Base-by-base conservation (phyloP, 1,284 basidiomycete genomes). In the Testicularia cyperi region DNA sequence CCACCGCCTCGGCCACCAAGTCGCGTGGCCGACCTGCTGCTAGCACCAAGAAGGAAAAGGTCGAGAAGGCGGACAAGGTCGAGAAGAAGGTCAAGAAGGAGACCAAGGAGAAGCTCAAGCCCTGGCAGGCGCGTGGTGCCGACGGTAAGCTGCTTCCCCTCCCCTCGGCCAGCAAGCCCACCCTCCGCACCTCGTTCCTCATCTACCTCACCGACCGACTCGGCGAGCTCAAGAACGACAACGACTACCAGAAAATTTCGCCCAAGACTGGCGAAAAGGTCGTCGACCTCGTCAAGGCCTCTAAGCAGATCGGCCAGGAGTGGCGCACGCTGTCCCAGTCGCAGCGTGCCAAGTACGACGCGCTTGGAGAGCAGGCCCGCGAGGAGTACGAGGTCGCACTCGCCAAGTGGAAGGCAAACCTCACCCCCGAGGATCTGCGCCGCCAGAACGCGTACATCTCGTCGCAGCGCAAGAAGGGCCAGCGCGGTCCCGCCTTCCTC, bases 341-440 rank as follows among this genome's bases (percentile, higher is more conserved):
- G 14, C 62, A 65, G 23, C 64, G 61, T 57, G 34, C 58, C 23
- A 53, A 44, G 30, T 66, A 64, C 44, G 61, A 67, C 32, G 47
- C 61, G 5, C 44, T 49, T 32, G 53, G 61, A 33, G 70, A 55
- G 28, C 38, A 58, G 44, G 55, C 56, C 29, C 65, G 64, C 51
- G 53, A 39, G 22, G 36, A 49, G 27, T 72, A 74, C 52, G 60
- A 64, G 38, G 53, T 49, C 26, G 70, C 46, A 4, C 48, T 74
- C 23, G 46, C 57, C 39, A 43, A 51, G 25, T 74, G 72, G 72
- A 55, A 61, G 28, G 53, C 58, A 8, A 35, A 38, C 23, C 53
- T 74, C 15, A 65, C 70, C 6, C 52, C 72, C 20, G 69, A 72
- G 8, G 72, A 73, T 42, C 68, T 74, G 41, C 48, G 58, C 51